Conservation (phyloP, 1,284 basidiomycete species). For the Paramarasmius palmivorus region DNA sequence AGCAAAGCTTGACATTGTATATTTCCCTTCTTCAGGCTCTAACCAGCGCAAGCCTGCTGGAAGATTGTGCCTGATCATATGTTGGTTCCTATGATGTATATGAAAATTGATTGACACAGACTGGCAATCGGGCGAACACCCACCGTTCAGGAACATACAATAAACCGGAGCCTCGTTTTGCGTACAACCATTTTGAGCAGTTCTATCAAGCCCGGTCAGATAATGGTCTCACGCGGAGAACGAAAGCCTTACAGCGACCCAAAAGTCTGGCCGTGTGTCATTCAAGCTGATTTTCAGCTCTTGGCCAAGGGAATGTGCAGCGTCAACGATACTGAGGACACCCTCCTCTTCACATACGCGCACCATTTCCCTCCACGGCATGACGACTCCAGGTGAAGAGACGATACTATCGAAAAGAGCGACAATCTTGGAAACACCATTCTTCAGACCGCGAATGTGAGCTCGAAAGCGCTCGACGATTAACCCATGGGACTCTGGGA, state of each 20-base stretch:
- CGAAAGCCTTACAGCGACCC: conserved; percentile 61
- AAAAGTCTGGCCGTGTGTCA: conserved; percentile 73
- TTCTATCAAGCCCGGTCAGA: conserved; percentile 42
- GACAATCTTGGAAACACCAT: conserved; percentile 50
- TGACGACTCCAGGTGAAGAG: conserved; percentile 66
- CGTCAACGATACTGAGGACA: conserved; percentile 77
- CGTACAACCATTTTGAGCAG: conserved; percentile 83
- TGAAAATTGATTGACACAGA: neutral
- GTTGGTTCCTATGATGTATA: conserved; percentile 61
- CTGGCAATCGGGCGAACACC: conserved; percentile 16
- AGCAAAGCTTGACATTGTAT: neutral
- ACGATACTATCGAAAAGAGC: conserved; percentile 78
- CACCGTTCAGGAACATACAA: conserved; percentile 80
- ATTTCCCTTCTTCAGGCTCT: neutral
- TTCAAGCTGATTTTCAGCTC: conserved; percentile 56
- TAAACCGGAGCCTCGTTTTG: conserved; percentile 70
- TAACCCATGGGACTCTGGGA: conserved; percentile 64
- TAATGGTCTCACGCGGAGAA: neutral
- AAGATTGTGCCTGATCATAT: conserved; percentile 45
- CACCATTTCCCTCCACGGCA: conserved; percentile 84
- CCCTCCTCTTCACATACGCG: conserved; percentile 67
- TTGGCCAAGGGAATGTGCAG: conserved; percentile 82
- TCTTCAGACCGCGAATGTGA: conserved; percentile 28
- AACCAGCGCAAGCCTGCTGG: neutral
- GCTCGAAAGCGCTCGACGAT: conserved; percentile 59